phyloP scores from a whole-genome alignment of 129 eudicot species.

The Arctium lappa region DNA sequence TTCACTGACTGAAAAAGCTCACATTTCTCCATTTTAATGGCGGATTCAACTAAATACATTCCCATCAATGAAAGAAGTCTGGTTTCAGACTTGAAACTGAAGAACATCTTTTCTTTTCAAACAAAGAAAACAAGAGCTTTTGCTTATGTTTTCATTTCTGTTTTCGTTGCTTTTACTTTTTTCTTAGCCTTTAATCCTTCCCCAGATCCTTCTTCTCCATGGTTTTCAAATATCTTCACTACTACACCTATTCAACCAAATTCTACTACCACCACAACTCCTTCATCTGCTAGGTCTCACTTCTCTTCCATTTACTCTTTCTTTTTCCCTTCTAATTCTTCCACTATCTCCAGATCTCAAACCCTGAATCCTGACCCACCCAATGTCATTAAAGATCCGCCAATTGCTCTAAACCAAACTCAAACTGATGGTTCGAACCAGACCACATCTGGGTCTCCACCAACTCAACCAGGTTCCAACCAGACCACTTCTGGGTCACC shows the following conservation, averaged over 20 bases:
- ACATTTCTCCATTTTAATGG: slow-evolving; percentile 34
- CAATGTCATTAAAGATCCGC: slow-evolving; percentile 18
- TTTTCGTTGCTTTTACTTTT: slow-evolving; percentile 62
- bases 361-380: slow-evolving; percentile 17
- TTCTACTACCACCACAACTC: slow-evolving; percentile 4
- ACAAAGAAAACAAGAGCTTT: slow-evolving; percentile 45
- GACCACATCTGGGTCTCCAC: not conserved
- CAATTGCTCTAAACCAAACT: slow-evolving; percentile 23
- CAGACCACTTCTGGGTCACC: slow-evolving; percentile 20
- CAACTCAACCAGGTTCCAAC: slow-evolving; percentile 11
- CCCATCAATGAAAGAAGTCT: slow-evolving; percentile 51
- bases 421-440: slow-evolving; percentile 23
- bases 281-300: slow-evolving; percentile 44
- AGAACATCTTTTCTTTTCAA: slow-evolving; percentile 44
- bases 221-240: slow-evolving; percentile 57
- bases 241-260: not conserved
- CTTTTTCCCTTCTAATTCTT: slow-evolving; percentile 58
- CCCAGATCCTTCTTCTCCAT: slow-evolving; percentile 63
- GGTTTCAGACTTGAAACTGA: slow-evolving; percentile 55
- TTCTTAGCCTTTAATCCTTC: slow-evolving; percentile 75
- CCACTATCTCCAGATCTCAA: slow-evolving; percentile 33
- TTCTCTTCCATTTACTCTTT: slow-evolving; percentile 41
- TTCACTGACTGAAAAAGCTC: slow-evolving; percentile 2
- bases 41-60: slow-evolving; percentile 62
- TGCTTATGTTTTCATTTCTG: slow-evolving; percentile 49